Evolutionary conservation across 148 eudicot genomes (phyloP), one percentile per base, ranked within the genome.

Genomic region (Amaranthus cruentus): DNA sequence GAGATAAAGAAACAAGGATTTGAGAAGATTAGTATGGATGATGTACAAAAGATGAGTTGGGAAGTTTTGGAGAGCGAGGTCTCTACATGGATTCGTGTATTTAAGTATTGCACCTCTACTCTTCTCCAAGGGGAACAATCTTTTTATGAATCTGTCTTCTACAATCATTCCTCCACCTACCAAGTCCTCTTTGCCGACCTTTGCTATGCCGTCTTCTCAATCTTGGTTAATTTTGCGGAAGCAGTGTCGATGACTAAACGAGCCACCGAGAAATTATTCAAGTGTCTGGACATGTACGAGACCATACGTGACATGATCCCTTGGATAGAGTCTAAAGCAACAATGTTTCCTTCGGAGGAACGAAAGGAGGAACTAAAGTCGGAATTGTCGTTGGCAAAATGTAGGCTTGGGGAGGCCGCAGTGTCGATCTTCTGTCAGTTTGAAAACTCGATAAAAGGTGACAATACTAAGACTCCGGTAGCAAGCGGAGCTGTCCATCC

Each of bases 401-500:
- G 83, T 55, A 76, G 86, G 10, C 81, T 89, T 12, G 98, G 97
- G 0, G 98, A 88, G 76, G 80, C 89, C 0, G 86, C 87, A 5
- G 86, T 86, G 7, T 56, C 71, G 46, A 90, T 89, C 57, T 89
- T 94, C 58, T 77, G 79, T 52, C 96, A 87, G 47, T 80, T 94
- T 0, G 97, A 90, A 48, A 88, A 75, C 70, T 86, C 96, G 1
- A 94, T 94, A 72, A 89, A 90, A 79, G 70, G 81, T 3, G 96
- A 94, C 10, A 75, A 72, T 2, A 81, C 80, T 1, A 91, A 86
- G 80, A 90, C 88, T 2, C 86, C 88, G 3, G 97, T 88, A 9
- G 89, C 97, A 0, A 89, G 87, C 9, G 97, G 98, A 0, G 97
- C 96, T 0, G 97, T 94, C 52, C 98, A 94, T 72, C 96, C 98